Conservation (phyloP, 345 rosid genomes). For the Ceriops zippeliana region DNA sequence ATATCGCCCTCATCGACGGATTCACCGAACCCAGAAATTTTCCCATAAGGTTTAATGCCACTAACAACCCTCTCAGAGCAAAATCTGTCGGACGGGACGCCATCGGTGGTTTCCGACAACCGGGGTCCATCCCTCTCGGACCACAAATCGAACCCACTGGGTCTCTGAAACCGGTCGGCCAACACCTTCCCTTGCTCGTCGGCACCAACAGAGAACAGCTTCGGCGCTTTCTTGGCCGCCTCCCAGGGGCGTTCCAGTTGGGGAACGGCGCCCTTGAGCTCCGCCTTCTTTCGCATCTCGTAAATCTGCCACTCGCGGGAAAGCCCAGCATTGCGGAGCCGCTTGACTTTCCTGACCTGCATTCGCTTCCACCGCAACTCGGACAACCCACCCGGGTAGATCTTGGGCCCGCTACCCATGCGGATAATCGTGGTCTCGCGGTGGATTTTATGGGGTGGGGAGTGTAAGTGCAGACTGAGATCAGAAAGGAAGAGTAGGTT, state of each 20-base stretch:
- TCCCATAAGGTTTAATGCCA: slow-evolving; percentile 59
- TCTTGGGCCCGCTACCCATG: slow-evolving; percentile 89
- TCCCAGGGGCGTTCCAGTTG: slow-evolving; percentile 95
- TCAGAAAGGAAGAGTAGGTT: slow-evolving; percentile 41
- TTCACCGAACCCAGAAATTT: slow-evolving; percentile 18
- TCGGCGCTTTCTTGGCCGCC: slow-evolving; percentile 60
- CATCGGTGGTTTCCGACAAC: slow-evolving; percentile 49
- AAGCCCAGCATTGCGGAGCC: slow-evolving; percentile 74
- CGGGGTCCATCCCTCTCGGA: slow-evolving; percentile 70
- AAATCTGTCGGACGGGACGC: slow-evolving; percentile 76
- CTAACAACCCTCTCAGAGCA: slow-evolving; percentile 87
- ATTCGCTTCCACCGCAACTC: slow-evolving; percentile 96
- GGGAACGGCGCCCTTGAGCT: slow-evolving; percentile 80
- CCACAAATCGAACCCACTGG: slow-evolving; percentile 87
- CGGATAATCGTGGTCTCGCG: slow-evolving; percentile 44
- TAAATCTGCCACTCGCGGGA: slow-evolving; percentile 77
- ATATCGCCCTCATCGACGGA: not conserved
- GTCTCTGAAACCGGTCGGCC: slow-evolving; percentile 88
- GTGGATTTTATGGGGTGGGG: slow-evolving; percentile 25
- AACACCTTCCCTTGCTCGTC: slow-evolving; percentile 84
- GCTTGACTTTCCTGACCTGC: slow-evolving; percentile 86
- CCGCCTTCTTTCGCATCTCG: slow-evolving; percentile 90
- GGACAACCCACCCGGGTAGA: slow-evolving; percentile 79
- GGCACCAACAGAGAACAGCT: slow-evolving; percentile 63
- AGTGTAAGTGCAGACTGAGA: slow-evolving; percentile 34